Percentiles rank a stretch among this genome's conserved stretches.
Evolutionary conservation across 441 rosid genomes (phyloP).

Genomic region (Jatropha multifida): DNA sequence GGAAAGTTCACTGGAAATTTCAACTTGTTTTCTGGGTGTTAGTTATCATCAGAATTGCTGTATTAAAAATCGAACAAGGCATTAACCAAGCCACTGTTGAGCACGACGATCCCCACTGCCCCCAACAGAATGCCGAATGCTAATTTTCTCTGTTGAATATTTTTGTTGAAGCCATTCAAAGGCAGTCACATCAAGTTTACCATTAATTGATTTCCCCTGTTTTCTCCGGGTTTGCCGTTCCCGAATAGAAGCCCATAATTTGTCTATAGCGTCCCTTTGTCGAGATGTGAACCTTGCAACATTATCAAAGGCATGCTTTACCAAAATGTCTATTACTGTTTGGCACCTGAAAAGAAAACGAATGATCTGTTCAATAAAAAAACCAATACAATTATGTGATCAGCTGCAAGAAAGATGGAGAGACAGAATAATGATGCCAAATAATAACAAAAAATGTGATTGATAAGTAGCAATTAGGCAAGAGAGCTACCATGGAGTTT

Average conservation of each 20-base stretch:
- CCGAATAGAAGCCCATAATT: constrained; percentile 82
- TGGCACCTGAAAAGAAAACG: constrained; percentile 68
- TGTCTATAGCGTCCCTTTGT: constrained; percentile 80
- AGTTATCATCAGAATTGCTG: constrained; percentile 2
- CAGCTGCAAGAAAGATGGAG: background rate
- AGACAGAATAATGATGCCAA: no score
- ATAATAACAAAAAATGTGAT: background rate
- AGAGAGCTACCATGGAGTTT: constrained; percentile 62
- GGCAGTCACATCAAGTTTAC: constrained; percentile 88
- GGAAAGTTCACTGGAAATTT: background rate
- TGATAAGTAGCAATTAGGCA: background rate
- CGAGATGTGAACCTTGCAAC: constrained; percentile 69
- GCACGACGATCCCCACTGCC: constrained; percentile 86
- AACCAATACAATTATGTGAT: background rate
- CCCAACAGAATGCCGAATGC: constrained; percentile 83
- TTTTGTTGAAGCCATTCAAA: constrained; percentile 86
- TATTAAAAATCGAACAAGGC: background rate
- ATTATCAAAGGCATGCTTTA: constrained; percentile 82
- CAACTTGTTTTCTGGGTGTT: constrained; percentile 15
- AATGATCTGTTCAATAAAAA: background rate
- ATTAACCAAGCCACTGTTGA: constrained; percentile 90
- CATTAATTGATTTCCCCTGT: constrained; percentile 88
- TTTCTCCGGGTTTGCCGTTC: constrained; percentile 79
- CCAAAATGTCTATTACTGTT: constrained; percentile 91
- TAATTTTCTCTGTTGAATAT: constrained; percentile 77